Evolutionary conservation across 225 moss, liverwort and hornwort species (phyloP), one percentile per base, ranked within the genome.

Genomic region (Physcomitrellopsis africana): DNA sequence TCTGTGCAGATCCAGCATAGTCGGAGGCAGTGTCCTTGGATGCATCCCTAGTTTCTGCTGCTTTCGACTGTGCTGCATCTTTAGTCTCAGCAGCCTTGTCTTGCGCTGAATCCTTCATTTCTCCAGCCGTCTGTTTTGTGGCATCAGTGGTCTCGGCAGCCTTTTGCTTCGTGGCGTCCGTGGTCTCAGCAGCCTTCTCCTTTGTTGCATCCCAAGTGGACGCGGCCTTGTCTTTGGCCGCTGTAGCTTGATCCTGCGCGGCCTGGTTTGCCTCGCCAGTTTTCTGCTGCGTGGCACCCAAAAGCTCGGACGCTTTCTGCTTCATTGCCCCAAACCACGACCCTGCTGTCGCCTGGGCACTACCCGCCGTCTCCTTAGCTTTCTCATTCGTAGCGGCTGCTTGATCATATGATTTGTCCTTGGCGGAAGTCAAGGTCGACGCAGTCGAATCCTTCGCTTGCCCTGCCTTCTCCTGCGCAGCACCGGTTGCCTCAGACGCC

Each of bases 221-320:
- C 0, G 67, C 75, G 0, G 78, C 64, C 26, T 82, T 68, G 8
- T 74, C 70, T 41, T 74, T 78, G 0, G 76, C 68, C 1, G 11
- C 23, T 11, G 19, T 59, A 24, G 60, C 55, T 24, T 81, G 69
- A 2, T 77, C 77, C 49, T 65, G 73, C 0, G 74, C 81, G 7
- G 49, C 55, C 17, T 32, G 17, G 49, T 8, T 70, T 16, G 26
- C 15, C 0, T 84, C 84, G 0, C 17, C 60, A 0, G 81, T 23
- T 9, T 81, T 81, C 27, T 81, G 74, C 9, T 84, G 84, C 0
- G 84, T 11, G 0, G 67, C 74, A 8, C 81, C 79, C 11, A 85
- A 29, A 52, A 85, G 52, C 22, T 60, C 78, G 2, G 78, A 53
- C 0, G 81, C 85, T 27, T 72, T 81, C 60, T 81, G 75, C n/a